A percentile compares a stretch with the other conserved stretches of the same genome.
These are phyloP conservation scores for Colletotrichum incanum DNA, from an alignment of 2,329 filamentous ascomycete genomes.

Conservation along the genomic window DNA sequence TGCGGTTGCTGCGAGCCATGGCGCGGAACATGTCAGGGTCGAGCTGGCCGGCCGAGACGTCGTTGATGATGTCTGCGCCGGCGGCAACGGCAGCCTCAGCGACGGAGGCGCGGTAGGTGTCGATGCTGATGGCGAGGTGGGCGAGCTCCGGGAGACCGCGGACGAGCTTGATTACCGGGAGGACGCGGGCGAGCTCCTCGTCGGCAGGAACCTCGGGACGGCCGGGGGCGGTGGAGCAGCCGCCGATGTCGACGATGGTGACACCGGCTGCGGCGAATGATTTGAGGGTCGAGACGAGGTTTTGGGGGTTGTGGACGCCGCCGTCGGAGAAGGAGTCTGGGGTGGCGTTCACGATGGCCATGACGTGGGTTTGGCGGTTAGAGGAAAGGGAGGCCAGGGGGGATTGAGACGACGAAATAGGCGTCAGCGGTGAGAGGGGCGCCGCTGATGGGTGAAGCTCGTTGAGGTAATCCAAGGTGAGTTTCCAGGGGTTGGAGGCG, in stretches of 20 bases:
- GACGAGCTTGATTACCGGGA: slow-evolving; percentile 84
- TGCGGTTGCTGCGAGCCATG: slow-evolving; percentile 82
- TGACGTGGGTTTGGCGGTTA: slow-evolving; percentile 80
- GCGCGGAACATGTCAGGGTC: slow-evolving; percentile 88
- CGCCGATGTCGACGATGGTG: slow-evolving; percentile 91
- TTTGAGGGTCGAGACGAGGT: slow-evolving; percentile 73
- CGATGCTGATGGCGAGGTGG: slow-evolving; percentile 84
- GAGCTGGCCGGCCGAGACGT: slow-evolving; percentile 86
- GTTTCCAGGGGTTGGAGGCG: slow-evolving; percentile 70
- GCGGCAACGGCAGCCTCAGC: slow-evolving; percentile 82
- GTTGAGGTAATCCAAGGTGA: slow-evolving; percentile 74
- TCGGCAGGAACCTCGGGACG: slow-evolving; percentile 77
- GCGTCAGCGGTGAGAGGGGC: slow-evolving; percentile 73
- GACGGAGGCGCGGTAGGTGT: slow-evolving; percentile 91
- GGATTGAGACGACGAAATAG: slow-evolving; percentile 60
- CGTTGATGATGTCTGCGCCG: slow-evolving; percentile 95
- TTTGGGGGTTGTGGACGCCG: slow-evolving; percentile 71
- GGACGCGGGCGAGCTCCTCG: slow-evolving; percentile 83
- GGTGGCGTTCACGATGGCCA: slow-evolving; percentile 96
- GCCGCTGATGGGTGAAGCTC: slow-evolving; percentile 65
- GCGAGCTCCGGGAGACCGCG: slow-evolving; percentile 75
- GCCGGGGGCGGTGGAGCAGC: slow-evolving; percentile 90
- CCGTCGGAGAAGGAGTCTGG: slow-evolving; percentile 98
- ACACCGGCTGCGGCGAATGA: slow-evolving; percentile 79
- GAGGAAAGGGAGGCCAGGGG: slow-evolving; percentile 72